Base-by-base conservation (phyloP, 176 grass and related monocot species). In the Areca catechu region DNA sequence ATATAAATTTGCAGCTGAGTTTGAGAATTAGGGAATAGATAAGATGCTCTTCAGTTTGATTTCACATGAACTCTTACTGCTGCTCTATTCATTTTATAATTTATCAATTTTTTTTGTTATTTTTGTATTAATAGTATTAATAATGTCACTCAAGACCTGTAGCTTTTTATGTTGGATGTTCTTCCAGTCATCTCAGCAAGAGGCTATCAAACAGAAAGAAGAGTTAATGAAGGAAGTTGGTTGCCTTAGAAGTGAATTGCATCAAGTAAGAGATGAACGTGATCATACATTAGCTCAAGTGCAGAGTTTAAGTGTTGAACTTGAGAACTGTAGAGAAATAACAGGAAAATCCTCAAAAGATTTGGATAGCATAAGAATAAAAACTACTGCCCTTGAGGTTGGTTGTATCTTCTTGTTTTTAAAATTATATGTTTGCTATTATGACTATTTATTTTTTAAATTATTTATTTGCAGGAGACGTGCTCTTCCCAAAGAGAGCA, bases 171-270 rank as follows among this genome's bases (percentile, higher is more conserved):
- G 16, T 37, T 43, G 34, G 34, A 12, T 43, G 34, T 12, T 43
- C 9, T 43, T 43, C 7, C 70, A 93, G 81, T 68, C 50, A 30
- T 99, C 94, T 66, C 88, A 99, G 24, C 79, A 83, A 84, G 88
- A 93, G 17, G 81, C 88, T 17, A 74, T 89, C 16, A 83, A 70
- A 54, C 66, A 78, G 59, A 89, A 88, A 56, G 94, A 99, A 65
- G 82, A 79, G 50, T 72, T 92, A 22, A 85, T 16, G 2, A 89
- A 84, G 67, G 89, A 95, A 76, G 56, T 82, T 19, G 78, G 82
- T 9, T 79, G 73, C 29, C 80, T 95, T 37, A 76, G 88, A 75
- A 68, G 49, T 51, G 83, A 99, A 48, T 50, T 99, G 50, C 74
- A 83, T 4, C 82, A 82, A 76, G 54, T 88, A 57, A 89, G 81